These are phyloP conservation scores for Thozetella sp. DNA, from an alignment of 495 filamentous ascomycete genomes.

Conservation along the genomic window DNA sequence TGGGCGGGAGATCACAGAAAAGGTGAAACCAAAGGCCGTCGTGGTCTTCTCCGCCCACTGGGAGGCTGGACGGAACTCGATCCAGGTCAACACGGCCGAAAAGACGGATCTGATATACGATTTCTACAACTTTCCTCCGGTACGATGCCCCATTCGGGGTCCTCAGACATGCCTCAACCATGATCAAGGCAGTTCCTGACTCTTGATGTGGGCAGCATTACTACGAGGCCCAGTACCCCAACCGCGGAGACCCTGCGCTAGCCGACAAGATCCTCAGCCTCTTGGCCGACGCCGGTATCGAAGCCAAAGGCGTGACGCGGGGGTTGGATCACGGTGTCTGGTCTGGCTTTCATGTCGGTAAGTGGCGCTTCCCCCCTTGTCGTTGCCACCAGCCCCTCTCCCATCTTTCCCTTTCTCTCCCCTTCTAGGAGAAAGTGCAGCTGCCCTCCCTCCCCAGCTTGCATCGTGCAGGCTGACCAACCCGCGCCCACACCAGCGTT, in stretches of 20 bases:
- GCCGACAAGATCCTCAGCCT: slow-evolving; percentile 65
- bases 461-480: not conserved
- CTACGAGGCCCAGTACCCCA: slow-evolving; percentile 69
- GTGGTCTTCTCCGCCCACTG: slow-evolving; percentile 91
- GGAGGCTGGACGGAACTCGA: slow-evolving; percentile 60
- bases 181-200: too few species aligned
- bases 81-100: slow-evolving; percentile 75
- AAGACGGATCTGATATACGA: slow-evolving; percentile 80
- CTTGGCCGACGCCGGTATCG: slow-evolving; percentile 62
- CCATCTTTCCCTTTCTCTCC: too few species aligned
- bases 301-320: slow-evolving; percentile 62
- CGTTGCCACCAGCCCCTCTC: too few species aligned
- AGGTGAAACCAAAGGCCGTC: slow-evolving; percentile 77
- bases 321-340: slow-evolving; percentile 85
- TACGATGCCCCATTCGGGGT: too few species aligned
- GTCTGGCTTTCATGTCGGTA: slow-evolving; percentile 63
- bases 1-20: slow-evolving; percentile 77
- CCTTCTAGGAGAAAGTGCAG: too few species aligned
- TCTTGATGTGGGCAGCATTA: too few species aligned
- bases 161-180: too few species aligned
- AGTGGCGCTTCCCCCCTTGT: slow-evolving; percentile 11
- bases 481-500: slow-evolving; percentile 46
- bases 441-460: too few species aligned
- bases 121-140: slow-evolving; percentile 84
- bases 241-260: slow-evolving; percentile 65